Evolutionary conservation across 2,329 filamentous ascomycete species (phyloP).

Genomic region (Paradendryphiella salina): DNA sequence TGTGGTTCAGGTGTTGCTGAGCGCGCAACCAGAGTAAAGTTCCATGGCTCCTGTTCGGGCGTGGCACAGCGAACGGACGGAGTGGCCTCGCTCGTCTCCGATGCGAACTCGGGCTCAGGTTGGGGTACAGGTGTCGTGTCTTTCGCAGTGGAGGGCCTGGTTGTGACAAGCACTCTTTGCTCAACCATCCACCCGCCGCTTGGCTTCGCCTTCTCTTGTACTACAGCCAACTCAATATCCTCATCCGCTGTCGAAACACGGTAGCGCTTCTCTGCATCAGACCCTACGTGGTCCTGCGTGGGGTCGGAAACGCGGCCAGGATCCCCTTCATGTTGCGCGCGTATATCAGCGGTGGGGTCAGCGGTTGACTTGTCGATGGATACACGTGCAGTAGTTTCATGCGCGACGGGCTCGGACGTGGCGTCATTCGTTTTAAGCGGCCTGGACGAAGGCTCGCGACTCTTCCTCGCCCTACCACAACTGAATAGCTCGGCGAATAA

Average conservation of each 20-base stretch:
- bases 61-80: slow-evolving; percentile 11
- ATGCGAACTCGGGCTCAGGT: background rate
- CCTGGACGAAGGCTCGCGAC: slow-evolving; percentile 7
- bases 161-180: slow-evolving; percentile 10
- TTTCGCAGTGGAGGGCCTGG: slow-evolving; percentile 1
- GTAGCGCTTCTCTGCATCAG: background rate
- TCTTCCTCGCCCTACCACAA: slow-evolving; percentile 12
- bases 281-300: background rate
- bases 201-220: slow-evolving; percentile 10
- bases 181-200: slow-evolving; percentile 12
- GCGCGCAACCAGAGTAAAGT: slow-evolving; percentile 1
- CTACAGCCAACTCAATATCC: slow-evolving; percentile 3
- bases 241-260: background rate
- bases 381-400: slow-evolving; percentile 6
- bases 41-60: slow-evolving; percentile 14
- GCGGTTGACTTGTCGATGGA: slow-evolving; percentile 1
- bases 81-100: background rate
- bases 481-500: slow-evolving; percentile 17
- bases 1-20: background rate
- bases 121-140: background rate
- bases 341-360: background rate
- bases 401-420: slow-evolving; percentile 1
- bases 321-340: background rate
- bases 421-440: slow-evolving; percentile 3
- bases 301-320: background rate